phyloP scores from a whole-genome alignment of 2,329 filamentous ascomycete genomes.

The Ophiosphaerella korrae region DNA sequence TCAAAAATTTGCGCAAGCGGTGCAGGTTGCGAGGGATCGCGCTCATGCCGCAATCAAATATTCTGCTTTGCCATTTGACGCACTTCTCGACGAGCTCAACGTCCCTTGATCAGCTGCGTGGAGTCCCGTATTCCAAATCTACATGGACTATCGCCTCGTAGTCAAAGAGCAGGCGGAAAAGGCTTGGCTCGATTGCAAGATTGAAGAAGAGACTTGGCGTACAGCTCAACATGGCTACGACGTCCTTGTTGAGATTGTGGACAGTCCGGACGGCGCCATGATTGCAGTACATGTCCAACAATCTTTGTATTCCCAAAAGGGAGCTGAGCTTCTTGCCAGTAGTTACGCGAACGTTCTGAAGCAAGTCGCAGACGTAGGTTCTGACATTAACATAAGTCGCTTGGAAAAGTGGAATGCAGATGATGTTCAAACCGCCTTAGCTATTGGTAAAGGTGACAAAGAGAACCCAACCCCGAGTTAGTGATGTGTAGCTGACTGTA shows the following conservation, averaged over 20 bases:
- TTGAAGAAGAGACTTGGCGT: constrained; percentile 25
- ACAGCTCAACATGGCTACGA: constrained; percentile 18
- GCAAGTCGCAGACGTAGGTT: constrained; percentile 15
- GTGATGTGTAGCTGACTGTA: constrained; percentile 1
- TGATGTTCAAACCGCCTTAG: constrained; percentile 5
- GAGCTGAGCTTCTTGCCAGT: constrained; percentile 26
- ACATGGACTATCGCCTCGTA: constrained; percentile 50
- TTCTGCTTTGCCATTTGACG: constrained; percentile 56
- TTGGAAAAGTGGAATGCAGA: constrained; percentile 5
- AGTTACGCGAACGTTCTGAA: constrained; percentile 28
- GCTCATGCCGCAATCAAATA: constrained; percentile 48
- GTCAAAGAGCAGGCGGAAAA: constrained; percentile 38
- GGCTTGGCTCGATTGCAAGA: constrained; percentile 45
- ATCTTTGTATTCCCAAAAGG: constrained; percentile 34
- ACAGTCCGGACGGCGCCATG: constrained; percentile 6
- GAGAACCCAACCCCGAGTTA: background rate
- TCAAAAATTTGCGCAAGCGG: constrained; percentile 35
- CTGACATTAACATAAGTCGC: constrained; percentile 5
- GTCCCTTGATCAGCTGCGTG: constrained; percentile 47
- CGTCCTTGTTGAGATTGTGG: constrained; percentile 15
- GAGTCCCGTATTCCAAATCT: constrained; percentile 58
- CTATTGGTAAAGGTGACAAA: constrained; percentile 11
- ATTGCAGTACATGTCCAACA: constrained; percentile 29
- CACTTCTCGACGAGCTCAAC: constrained; percentile 53
- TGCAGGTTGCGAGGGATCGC: constrained; percentile 29